Base-by-base conservation (phyloP, 495 filamentous ascomycete genomes). In the Corynascus novoguineensis region DNA sequence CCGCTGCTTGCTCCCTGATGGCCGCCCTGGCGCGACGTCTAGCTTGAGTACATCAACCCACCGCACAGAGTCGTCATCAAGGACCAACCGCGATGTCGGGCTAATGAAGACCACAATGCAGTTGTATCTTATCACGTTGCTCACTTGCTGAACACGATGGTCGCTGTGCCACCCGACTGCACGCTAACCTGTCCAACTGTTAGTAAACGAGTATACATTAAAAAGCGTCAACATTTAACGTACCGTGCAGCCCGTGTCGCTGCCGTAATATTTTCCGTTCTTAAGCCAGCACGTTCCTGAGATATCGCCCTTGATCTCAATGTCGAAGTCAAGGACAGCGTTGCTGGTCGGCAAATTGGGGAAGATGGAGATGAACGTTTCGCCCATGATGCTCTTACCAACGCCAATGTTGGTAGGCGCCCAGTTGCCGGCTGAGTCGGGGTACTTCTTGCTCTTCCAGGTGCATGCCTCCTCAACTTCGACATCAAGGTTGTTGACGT, bases 351-450 rank as follows among this genome's bases (percentile, higher is more conserved):
- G 76, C 31, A 60, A 69, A 70, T 81, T 83, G 66, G 81, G 81
- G 78, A 90, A 88, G 65, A 98, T 83, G 4, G 89, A 90, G 53
- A 96, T 73, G 78, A 81, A 98, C 34, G 87, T 95, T 35, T 66
- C 76, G 66, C 86, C 84, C 55, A 72, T 59, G 35, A 62, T 62
- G 64, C 80, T 77, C 71, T 81, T 76, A 51, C 91, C 89, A 45
- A 92, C 85, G 68, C 93, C 93, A 44, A 96, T 73, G 78, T 89
- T 96, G 65, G 90, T 76, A 21, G 95, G 92, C 19, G 93, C 87
- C 81, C 81, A 96, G 81, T 98, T 97, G 56, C 93, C 93, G 32
- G 72, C 68, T 25, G 70, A 71, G 10, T 59, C 37, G 56, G 83
- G 74, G 65, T 78, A 72, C 9, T 68, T 58, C 2, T 70, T 59